phyloP scores from a whole-genome alignment of 805 yeast species.

The Lachancea thermotolerans region DNA sequence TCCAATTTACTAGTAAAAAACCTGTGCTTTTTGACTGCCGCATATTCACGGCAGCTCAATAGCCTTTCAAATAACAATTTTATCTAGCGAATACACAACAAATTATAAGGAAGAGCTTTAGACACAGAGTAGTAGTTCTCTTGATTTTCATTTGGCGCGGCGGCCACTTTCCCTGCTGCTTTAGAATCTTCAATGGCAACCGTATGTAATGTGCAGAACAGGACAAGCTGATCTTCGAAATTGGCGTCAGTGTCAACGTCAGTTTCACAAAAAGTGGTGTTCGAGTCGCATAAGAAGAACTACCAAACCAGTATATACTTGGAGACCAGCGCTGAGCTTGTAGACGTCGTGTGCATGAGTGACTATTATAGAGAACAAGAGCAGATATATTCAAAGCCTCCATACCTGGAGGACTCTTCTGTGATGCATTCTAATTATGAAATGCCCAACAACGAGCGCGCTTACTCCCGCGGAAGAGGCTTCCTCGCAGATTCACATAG shows the following conservation, averaged over 20 bases:
- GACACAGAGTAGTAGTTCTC: too few species aligned
- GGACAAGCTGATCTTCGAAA: neutral
- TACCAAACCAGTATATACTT: neutral
- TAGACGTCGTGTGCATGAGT: neutral
- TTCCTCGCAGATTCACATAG: conserved; percentile 5
- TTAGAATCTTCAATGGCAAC: too few species aligned
- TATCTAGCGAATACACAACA: too few species aligned
- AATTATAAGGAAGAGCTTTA: too few species aligned
- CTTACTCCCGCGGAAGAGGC: neutral
- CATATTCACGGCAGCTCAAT: too few species aligned
- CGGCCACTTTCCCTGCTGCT: too few species aligned
- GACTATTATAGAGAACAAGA: conserved; percentile 5
- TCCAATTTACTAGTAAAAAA: neutral
- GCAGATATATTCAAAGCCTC: conserved; percentile 3
- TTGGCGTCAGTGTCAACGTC: conserved; percentile 3
- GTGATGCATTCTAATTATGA: conserved; percentile 1
- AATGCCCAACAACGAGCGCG: neutral
- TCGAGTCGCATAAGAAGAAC: neutral
- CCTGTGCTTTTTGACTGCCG: too few species aligned
- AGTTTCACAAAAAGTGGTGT: neutral
- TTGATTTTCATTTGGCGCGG: too few species aligned
- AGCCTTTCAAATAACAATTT: too few species aligned
- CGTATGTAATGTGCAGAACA: too few species aligned
- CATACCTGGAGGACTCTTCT: neutral
- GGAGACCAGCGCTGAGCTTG: neutral